phyloP scores from a whole-genome alignment of 1,284 basidiomycete genomes.

The Ustilago tritici region DNA sequence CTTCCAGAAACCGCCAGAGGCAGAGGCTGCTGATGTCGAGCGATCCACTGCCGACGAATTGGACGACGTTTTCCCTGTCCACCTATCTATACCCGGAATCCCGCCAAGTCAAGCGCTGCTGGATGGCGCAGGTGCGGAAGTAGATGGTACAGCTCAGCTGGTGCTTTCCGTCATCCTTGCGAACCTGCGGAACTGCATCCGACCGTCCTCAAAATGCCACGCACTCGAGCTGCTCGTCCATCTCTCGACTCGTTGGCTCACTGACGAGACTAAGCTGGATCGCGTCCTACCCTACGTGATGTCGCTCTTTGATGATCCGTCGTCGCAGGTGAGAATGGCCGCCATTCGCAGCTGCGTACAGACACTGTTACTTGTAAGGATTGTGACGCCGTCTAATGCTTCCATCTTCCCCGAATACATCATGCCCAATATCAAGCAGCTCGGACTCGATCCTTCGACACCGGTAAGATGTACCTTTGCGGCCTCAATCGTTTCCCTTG shows the following conservation, averaged over 20 bases:
- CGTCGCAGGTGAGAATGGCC: slow-evolving; percentile 77
- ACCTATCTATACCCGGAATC: slow-evolving; percentile 60
- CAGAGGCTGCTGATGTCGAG: slow-evolving; percentile 8
- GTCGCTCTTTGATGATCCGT: slow-evolving; percentile 86
- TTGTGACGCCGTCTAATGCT: slow-evolving; percentile 89
- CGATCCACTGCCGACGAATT: slow-evolving; percentile 19
- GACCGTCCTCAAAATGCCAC: slow-evolving; percentile 86
- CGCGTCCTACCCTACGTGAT: slow-evolving; percentile 92
- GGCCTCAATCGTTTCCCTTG: slow-evolving; percentile 84
- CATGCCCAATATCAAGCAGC: slow-evolving; percentile 85
- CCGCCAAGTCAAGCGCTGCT: slow-evolving; percentile 24
- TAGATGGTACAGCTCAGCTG: slow-evolving; percentile 83
- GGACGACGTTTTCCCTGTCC: slow-evolving; percentile 47
- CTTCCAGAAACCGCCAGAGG: slow-evolving; percentile 44
- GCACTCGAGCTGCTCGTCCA: slow-evolving; percentile 89
- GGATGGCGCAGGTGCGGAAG: slow-evolving; percentile 8
- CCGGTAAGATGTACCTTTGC: slow-evolving; percentile 91
- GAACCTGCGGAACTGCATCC: slow-evolving; percentile 87
- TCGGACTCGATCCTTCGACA: slow-evolving; percentile 84
- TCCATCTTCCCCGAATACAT: slow-evolving; percentile 92
- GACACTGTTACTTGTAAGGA: slow-evolving; percentile 83
- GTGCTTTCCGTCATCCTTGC: slow-evolving; percentile 86
- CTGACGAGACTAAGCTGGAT: slow-evolving; percentile 95
- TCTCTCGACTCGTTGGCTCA: slow-evolving; percentile 79
- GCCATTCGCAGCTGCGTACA: slow-evolving; percentile 85